These are phyloP conservation scores for Coniophora puteana DNA, from an alignment of 1,284 basidiomycete species.

Conservation along the genomic window DNA sequence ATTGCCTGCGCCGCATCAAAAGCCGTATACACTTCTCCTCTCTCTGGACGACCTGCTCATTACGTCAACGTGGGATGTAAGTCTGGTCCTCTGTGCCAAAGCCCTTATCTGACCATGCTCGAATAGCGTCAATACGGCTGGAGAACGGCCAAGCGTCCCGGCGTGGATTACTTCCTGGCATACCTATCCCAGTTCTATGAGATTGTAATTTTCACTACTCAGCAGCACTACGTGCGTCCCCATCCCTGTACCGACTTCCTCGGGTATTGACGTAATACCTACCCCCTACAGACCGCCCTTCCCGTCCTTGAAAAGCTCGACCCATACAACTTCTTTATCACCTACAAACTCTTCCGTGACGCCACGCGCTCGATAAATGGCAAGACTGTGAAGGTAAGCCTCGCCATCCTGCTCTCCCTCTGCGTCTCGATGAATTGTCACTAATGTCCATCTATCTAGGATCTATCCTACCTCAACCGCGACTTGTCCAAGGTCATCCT, in stretches of 20 bases:
- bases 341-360: constrained; percentile 90
- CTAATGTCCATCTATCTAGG: constrained; percentile 39
- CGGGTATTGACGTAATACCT: neutral
- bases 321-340: constrained; percentile 87
- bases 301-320: constrained; percentile 96
- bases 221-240: constrained; percentile 79
- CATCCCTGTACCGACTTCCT: constrained; percentile 1
- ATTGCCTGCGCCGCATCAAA: constrained; percentile 79
- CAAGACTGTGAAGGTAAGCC: constrained; percentile 72
- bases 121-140: constrained; percentile 79
- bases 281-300: constrained; percentile 64
- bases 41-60: constrained; percentile 93
- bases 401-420: neutral
- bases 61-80: constrained; percentile 91
- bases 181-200: constrained; percentile 98
- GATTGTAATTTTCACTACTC: constrained; percentile 93
- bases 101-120: constrained; percentile 4
- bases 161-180: constrained; percentile 95
- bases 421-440: neutral
- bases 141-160: constrained; percentile 92
- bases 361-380: constrained; percentile 79
- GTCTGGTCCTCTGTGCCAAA: constrained; percentile 28
- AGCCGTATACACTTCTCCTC: constrained; percentile 90
- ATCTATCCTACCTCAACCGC: constrained; percentile 90
- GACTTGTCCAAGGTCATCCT: constrained; percentile 89